Evolutionary conservation across 495 filamentous ascomycete species (phyloP).

Genomic region (Talaromyces borbonicus): DNA sequence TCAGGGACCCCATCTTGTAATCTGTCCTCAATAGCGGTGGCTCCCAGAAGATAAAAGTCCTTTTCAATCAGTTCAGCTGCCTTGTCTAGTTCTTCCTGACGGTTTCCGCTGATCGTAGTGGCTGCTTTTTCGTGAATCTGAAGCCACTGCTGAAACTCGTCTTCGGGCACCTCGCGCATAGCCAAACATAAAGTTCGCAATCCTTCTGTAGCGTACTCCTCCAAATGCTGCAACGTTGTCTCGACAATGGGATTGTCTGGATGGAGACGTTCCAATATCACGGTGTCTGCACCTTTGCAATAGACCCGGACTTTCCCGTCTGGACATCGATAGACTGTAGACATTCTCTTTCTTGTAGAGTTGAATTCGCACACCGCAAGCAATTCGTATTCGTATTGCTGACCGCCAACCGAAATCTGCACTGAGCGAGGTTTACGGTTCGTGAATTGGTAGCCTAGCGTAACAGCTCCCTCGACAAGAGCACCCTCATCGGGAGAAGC

Average conservation of each 20-base stretch:
- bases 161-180: constrained; percentile 86
- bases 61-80: constrained; percentile 92
- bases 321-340: constrained; percentile 89
- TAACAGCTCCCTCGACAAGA: constrained; percentile 82
- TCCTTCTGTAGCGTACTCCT: constrained; percentile 96
- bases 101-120: constrained; percentile 85
- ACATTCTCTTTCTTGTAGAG: constrained; percentile 96
- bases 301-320: constrained; percentile 92
- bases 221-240: constrained; percentile 78
- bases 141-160: constrained; percentile 84
- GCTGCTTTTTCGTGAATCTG: constrained; percentile 79
- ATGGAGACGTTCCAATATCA: constrained; percentile 82
- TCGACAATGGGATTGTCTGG: constrained; percentile 78
- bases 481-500: constrained; percentile 97
- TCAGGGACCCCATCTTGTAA: constrained; percentile 97
- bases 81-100: constrained; percentile 93
- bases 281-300: constrained; percentile 95
- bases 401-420: constrained; percentile 61
- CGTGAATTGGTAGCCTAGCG: constrained; percentile 79
- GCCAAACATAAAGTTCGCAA: constrained; percentile 91
- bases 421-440: constrained; percentile 84
- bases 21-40: constrained; percentile 95
- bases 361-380: constrained; percentile 98
- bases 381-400: constrained; percentile 76
- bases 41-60: constrained; percentile 82